Evolutionary conservation across 345 rosid species (phyloP).

Genomic region (Geranium rotundifolium): DNA sequence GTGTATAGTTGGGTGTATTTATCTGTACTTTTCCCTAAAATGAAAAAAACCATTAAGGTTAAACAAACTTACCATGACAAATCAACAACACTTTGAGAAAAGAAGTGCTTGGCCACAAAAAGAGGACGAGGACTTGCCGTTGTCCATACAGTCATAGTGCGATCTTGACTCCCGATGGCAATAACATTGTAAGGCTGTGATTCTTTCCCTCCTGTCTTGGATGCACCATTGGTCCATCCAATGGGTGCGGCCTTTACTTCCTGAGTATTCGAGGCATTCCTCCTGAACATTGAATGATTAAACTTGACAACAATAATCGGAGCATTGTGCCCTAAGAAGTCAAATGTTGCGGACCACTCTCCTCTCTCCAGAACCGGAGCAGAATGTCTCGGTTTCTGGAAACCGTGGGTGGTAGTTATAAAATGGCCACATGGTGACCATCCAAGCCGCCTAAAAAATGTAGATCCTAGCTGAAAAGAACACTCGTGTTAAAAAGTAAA

Average conservation of each 20-base stretch:
- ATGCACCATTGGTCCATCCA: conserved; percentile 84
- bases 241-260: conserved; percentile 42
- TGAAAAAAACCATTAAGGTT: too few relatives aligned
- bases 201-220: conserved; percentile 75
- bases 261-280: conserved; percentile 35
- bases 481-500: conserved; percentile 15
- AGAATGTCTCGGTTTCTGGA: conserved; percentile 99
- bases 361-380: conserved; percentile 99
- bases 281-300: conserved; percentile 89
- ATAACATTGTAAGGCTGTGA: conserved; percentile 80
- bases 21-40: too few relatives aligned
- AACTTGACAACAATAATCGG: conserved; percentile 92
- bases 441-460: conserved; percentile 97
- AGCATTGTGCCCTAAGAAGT: conserved; percentile 96
- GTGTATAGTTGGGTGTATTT: too few relatives aligned
- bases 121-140: conserved; percentile 96
- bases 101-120: conserved; percentile 97
- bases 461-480: conserved; percentile 76
- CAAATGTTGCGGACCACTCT: conserved; percentile 96
- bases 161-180: conserved; percentile 99
- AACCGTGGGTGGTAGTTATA: conserved; percentile 95
- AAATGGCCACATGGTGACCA: conserved; percentile 99
- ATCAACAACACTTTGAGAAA: conserved; percentile 95
- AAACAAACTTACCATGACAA: conserved; percentile 64
- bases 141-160: conserved; percentile 98